Conservation (phyloP, 495 filamentous ascomycete genomes). For the Staphylotrichum tortipilum region DNA sequence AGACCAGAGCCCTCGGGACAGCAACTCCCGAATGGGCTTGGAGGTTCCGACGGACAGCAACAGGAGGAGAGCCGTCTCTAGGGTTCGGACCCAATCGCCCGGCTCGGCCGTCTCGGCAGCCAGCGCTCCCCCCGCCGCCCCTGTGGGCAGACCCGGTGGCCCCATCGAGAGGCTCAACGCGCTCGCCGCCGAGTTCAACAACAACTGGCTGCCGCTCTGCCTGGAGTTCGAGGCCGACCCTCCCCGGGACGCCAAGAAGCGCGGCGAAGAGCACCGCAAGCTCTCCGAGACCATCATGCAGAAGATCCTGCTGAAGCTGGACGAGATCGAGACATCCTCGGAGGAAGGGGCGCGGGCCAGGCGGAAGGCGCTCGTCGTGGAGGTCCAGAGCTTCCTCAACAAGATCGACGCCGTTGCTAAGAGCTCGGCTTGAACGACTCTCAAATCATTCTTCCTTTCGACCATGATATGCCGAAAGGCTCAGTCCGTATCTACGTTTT, state of each 20-base stretch:
- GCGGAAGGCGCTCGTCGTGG: constrained; percentile 66
- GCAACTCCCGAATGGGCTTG: constrained; percentile 26
- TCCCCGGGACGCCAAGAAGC: constrained; percentile 61
- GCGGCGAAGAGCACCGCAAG: constrained; percentile 68
- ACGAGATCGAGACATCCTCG: constrained; percentile 67
- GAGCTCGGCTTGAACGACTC: neutral
- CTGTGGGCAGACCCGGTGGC: constrained; percentile 31
- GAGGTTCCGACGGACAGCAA: constrained; percentile 17
- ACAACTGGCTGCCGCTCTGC: constrained; percentile 58
- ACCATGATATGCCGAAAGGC: no score
- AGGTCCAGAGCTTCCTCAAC: constrained; percentile 59
- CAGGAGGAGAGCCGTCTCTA: constrained; percentile 16
- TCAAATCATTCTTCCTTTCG: neutral
- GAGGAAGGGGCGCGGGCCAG: constrained; percentile 54
- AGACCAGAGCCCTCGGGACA: constrained; percentile 31
- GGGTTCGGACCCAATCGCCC: constrained; percentile 23
- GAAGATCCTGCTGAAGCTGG: constrained; percentile 76
- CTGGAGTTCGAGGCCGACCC: constrained; percentile 54
- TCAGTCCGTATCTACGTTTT: neutral
- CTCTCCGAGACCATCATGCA: constrained; percentile 75
- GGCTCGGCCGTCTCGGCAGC: constrained; percentile 14
- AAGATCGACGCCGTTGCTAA: constrained; percentile 47
- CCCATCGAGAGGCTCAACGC: constrained; percentile 64
- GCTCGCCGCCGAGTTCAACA: constrained; percentile 57
- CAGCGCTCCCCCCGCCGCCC: constrained; percentile 14